A percentile compares a stretch with the other conserved stretches of the same genome.
phyloP scores from a whole-genome alignment of 495 filamentous ascomycete genomes.

The Podospora didyma region DNA sequence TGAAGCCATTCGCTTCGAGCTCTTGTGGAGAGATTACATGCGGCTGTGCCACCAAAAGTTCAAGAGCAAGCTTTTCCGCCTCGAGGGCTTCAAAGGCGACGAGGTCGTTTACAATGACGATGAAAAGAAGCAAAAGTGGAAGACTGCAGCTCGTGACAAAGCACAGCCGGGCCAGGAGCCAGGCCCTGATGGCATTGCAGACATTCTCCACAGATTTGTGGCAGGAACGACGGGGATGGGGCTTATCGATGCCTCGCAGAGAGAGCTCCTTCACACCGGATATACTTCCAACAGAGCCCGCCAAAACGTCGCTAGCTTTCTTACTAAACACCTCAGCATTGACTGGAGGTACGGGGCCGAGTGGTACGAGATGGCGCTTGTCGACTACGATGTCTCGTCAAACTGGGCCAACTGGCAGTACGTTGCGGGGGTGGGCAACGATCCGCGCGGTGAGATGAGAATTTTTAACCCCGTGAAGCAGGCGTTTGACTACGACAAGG shows the following conservation, averaged over 20 bases:
- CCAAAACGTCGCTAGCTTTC: constrained; percentile 67
- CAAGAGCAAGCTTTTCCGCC: constrained; percentile 52
- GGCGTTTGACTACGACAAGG: constrained; percentile 62
- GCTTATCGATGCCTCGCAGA: constrained; percentile 65
- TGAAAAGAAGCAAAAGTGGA: constrained; percentile 34
- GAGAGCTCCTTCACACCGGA: constrained; percentile 65
- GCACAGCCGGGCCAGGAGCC: constrained; percentile 27
- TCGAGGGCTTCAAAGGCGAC: constrained; percentile 55
- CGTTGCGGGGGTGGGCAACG: constrained; percentile 68
- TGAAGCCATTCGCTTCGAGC: constrained; percentile 60
- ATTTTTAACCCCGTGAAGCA: constrained; percentile 75
- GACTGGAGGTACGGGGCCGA: constrained; percentile 76
- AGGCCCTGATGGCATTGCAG: constrained; percentile 26
- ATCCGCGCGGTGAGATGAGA: constrained; percentile 58
- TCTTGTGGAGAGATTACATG: constrained; percentile 77
- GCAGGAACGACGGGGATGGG: constrained; percentile 63
- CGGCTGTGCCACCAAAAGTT: constrained; percentile 64
- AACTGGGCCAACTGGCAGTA: constrained; percentile 84
- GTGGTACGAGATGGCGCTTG: constrained; percentile 68
- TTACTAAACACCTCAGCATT: constrained; percentile 65
- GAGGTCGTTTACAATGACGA: constrained; percentile 13
- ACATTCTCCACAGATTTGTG: constrained; percentile 48
- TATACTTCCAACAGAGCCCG: constrained; percentile 68
- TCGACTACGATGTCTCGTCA: constrained; percentile 66
- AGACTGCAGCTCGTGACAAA: constrained; percentile 16